phyloP scores from a whole-genome alignment of 139 green algal species.

The Picochlorum sp. region DNA sequence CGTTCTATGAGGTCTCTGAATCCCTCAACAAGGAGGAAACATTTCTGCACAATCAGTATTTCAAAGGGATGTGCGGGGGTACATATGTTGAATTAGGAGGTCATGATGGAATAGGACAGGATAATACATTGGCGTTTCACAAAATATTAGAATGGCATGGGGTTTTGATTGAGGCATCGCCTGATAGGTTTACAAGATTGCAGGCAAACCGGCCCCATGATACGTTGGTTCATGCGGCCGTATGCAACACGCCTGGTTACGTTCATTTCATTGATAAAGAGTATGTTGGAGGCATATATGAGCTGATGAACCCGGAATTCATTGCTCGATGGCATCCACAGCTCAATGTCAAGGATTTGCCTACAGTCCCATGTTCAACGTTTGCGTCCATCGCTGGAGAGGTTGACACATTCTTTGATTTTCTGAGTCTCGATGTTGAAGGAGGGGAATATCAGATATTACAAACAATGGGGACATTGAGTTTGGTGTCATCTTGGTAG shows the following conservation, averaged over 20 bases:
- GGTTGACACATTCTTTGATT: neutral
- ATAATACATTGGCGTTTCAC: neutral
- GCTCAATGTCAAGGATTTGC: neutral
- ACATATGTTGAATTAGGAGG: neutral
- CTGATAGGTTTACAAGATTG: neutral
- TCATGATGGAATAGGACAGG: neutral
- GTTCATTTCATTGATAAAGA: neutral
- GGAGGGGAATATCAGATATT: neutral
- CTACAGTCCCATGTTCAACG: neutral
- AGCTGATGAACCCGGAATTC: neutral
- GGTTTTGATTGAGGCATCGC: neutral
- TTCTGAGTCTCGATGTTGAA: neutral
- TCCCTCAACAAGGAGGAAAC: neutral
- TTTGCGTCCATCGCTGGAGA: neutral
- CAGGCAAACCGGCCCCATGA: slow-evolving; percentile 7
- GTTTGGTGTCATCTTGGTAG: neutral
- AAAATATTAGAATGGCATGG: neutral
- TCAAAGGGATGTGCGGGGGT: neutral
- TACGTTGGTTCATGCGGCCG: neutral
- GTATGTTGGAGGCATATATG: neutral
- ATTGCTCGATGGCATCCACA: neutral
- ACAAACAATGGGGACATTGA: neutral
- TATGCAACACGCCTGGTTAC: neutral
- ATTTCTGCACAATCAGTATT: neutral
- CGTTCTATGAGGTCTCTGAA: slow-evolving; percentile 6